These are phyloP conservation scores for Alternaria novae-zelandiae DNA, from an alignment of 2,329 filamentous ascomycete species.

Conservation along the genomic window DNA sequence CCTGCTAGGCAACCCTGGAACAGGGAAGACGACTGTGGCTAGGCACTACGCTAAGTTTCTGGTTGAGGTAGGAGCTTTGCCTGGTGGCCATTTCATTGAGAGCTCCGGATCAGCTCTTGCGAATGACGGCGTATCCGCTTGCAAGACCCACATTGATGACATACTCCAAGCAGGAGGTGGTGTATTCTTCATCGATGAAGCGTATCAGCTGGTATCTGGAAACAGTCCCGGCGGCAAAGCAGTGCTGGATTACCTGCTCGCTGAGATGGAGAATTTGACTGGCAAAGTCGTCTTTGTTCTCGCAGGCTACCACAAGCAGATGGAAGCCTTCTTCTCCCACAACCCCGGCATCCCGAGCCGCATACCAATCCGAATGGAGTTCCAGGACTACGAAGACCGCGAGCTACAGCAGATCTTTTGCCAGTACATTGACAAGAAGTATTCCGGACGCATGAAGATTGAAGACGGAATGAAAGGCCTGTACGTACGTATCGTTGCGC, in stretches of 20 bases:
- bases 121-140: constrained; percentile 64
- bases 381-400: constrained; percentile 70
- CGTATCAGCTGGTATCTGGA: constrained; percentile 72
- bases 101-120: constrained; percentile 72
- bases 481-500: constrained; percentile 67
- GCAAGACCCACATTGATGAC: constrained; percentile 62
- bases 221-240: constrained; percentile 64
- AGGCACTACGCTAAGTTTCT: constrained; percentile 73
- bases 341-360: constrained; percentile 75
- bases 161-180: constrained; percentile 68
- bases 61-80: constrained; percentile 65
- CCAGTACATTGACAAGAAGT: constrained; percentile 57
- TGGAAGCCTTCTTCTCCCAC: constrained; percentile 78
- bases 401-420: constrained; percentile 70
- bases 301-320: constrained; percentile 75
- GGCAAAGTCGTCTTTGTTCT: constrained; percentile 75
- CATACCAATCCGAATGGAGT: constrained; percentile 70
- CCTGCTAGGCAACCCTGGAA: constrained; percentile 77
- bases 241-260: constrained; percentile 73
- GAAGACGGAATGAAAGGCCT: constrained; percentile 66
- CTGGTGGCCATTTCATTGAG: constrained; percentile 67
- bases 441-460: constrained; percentile 33
- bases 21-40: constrained; percentile 79
- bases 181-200: constrained; percentile 78
- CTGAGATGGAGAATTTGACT: constrained; percentile 73